Percentiles rank a stretch among this genome's conserved stretches.
These are phyloP conservation scores for Ceratobasidium sp. DNA, from an alignment of 1,284 basidiomycete genomes.

Conservation along the genomic window DNA sequence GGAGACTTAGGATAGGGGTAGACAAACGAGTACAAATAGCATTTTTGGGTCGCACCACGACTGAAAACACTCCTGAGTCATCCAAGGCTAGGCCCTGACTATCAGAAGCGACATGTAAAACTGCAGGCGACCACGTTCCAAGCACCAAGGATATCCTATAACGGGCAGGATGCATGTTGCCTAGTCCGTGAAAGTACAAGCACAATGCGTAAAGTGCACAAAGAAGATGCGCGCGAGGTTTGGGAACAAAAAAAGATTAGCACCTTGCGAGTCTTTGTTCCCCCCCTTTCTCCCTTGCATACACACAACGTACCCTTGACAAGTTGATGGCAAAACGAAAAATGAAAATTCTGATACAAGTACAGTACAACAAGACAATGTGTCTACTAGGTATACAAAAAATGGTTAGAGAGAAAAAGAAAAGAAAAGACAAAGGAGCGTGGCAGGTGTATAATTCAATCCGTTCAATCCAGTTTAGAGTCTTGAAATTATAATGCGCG, in stretches of 20 bases:
- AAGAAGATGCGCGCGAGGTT: neutral
- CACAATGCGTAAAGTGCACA: neutral
- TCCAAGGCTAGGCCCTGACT: neutral
- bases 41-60: neutral
- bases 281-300: neutral
- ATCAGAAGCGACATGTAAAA: neutral
- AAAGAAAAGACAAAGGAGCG: slow-evolving; percentile 22
- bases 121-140: neutral
- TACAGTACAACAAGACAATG: slow-evolving; percentile 27
- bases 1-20: too few relatives aligned
- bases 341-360: slow-evolving; percentile 9
- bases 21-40: too few relatives aligned
- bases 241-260: neutral
- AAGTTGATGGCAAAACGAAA: slow-evolving; percentile 3
- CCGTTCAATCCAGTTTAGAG: slow-evolving; percentile 6
- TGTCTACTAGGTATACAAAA: slow-evolving; percentile 30
- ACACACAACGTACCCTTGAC: neutral
- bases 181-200: neutral
- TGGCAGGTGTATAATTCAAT: neutral
- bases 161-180: neutral
- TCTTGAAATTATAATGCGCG: slow-evolving; percentile 33
- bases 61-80: neutral
- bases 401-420: neutral
- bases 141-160: neutral
- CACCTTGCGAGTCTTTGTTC: neutral